phyloP scores from a whole-genome alignment of 2,329 filamentous ascomycete species.

The Talaromyces sp. region DNA sequence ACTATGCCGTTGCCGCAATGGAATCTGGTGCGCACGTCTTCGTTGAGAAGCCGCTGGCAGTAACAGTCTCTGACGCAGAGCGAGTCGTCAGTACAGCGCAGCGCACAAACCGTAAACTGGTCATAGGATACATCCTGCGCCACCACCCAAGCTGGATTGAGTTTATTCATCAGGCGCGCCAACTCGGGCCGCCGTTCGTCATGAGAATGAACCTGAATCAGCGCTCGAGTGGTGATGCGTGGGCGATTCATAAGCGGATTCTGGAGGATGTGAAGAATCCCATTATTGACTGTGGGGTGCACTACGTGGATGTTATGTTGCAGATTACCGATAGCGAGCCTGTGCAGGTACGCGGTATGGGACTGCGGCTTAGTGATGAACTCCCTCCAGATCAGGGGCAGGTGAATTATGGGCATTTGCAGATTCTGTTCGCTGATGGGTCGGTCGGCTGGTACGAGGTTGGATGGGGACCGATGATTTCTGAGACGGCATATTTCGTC shows the following conservation, averaged over 20 bases:
- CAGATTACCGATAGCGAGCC: constrained; percentile 21
- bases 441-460: constrained; percentile 23
- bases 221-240: constrained; percentile 19
- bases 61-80: constrained; percentile 18
- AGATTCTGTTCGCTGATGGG: constrained; percentile 21
- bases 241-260: constrained; percentile 21
- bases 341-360: constrained; percentile 22
- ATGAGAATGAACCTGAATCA: constrained; percentile 24
- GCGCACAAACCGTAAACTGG: constrained; percentile 19
- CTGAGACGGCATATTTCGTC: constrained; percentile 22
- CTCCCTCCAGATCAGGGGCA: constrained; percentile 17
- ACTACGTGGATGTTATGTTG: constrained; percentile 23
- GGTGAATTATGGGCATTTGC: constrained; percentile 22
- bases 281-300: constrained; percentile 21
- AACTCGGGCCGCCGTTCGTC: constrained; percentile 21
- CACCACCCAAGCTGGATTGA: constrained; percentile 23
- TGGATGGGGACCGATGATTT: constrained; percentile 23
- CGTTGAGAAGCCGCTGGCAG: constrained; percentile 20
- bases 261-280: constrained; percentile 20
- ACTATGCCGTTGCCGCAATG: constrained; percentile 21
- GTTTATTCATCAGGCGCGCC: constrained; percentile 21
- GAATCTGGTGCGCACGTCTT: constrained; percentile 21
- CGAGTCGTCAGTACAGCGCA: constrained; percentile 16
- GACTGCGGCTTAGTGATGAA: constrained; percentile 19
- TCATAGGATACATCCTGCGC: constrained; percentile 20